A percentile compares a stretch with the other conserved stretches of the same genome.
Conservation (phyloP, 106 monocot species). For the Triglochin maritima region DNA sequence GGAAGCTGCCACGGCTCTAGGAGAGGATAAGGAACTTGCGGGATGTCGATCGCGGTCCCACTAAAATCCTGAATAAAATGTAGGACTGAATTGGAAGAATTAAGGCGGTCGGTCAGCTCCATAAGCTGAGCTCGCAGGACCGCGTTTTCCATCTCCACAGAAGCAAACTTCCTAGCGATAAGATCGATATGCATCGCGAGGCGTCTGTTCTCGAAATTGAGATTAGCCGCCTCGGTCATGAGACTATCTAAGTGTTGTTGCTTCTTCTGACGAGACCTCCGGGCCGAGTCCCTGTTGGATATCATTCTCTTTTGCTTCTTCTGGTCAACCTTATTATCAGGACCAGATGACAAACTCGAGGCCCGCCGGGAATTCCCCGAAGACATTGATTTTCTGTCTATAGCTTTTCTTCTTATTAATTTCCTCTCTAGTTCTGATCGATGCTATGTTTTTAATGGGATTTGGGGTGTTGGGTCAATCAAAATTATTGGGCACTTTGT, state of each 20-base stretch:
- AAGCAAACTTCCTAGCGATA: conserved; percentile 14
- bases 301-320: conserved; percentile 70
- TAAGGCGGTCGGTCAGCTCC: conserved; percentile 43
- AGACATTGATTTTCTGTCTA: conserved; percentile 2
- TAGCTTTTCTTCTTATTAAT: not conserved
- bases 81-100: conserved; percentile 39
- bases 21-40: conserved; percentile 26
- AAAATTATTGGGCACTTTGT: not conserved
- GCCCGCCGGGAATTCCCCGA: conserved; percentile 3
- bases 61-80: conserved; percentile 38
- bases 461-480: not conserved
- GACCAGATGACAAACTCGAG: conserved; percentile 38
- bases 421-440: not conserved
- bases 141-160: conserved; percentile 37
- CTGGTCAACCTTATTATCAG: conserved; percentile 19
- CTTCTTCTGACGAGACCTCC: conserved; percentile 66
- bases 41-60: conserved; percentile 47
- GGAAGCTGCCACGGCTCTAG: conserved; percentile 36
- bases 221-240: conserved; percentile 23
- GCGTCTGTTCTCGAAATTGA: conserved; percentile 39
- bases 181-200: conserved; percentile 29
- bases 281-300: conserved; percentile 82
- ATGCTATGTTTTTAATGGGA: not conserved
- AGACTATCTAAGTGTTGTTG: conserved; percentile 64
- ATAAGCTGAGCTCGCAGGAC: conserved; percentile 39